Conservation (phyloP, 2,329 filamentous ascomycete genomes). For the Ceratocystis huliohia region DNA sequence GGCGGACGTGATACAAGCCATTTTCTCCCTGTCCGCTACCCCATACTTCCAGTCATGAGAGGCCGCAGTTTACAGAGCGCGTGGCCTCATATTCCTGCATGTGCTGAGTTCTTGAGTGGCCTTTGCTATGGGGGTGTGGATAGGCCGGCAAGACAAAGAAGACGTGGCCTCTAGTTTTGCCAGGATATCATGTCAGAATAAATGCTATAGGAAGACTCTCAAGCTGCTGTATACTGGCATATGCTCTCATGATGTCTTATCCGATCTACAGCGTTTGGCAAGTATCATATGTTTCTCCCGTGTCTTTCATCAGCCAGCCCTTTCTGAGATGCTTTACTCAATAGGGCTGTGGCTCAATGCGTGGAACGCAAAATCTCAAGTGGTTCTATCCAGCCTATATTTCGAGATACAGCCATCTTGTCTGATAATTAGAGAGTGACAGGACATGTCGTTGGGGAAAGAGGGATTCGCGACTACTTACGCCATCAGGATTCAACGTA, state of each 20-base stretch:
- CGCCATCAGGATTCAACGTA: background rate
- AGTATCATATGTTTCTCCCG: background rate
- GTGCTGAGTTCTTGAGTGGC: background rate
- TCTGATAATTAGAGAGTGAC: background rate
- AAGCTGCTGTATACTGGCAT: no score
- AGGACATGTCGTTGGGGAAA: background rate
- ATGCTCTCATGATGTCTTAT: background rate
- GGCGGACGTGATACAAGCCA: constrained; percentile 1
- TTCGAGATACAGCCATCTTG: background rate
- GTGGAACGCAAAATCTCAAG: background rate
- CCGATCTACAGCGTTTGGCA: background rate
- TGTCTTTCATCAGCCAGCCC: constrained; percentile 3
- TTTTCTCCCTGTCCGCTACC: background rate
- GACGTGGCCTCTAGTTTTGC: background rate
- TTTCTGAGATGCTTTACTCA: background rate
- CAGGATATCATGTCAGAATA: background rate
- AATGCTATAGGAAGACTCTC: background rate
- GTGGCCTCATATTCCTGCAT: background rate
- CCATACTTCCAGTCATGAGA: background rate
- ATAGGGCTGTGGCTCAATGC: background rate
- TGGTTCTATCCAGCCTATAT: background rate
- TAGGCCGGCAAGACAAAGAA: background rate
- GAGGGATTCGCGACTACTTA: background rate
- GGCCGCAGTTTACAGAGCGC: background rate
- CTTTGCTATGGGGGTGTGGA: background rate